Evolutionary conservation across 2,329 filamentous ascomycete genomes (phyloP).

Genomic region (Fusarium sp.): DNA sequence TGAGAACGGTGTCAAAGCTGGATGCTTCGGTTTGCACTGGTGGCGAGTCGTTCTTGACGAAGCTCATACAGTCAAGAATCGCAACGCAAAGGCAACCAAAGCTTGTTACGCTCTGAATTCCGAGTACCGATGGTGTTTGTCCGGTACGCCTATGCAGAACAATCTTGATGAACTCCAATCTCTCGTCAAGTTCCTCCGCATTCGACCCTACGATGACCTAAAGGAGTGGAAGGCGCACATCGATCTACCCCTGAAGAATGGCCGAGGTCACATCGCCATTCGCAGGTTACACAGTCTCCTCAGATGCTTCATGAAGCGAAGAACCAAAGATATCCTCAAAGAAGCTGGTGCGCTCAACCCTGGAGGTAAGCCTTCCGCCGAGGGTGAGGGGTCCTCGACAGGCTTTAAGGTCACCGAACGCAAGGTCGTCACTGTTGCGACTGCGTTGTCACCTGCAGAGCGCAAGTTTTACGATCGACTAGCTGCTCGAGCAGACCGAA

Average conservation of each 20-base stretch:
- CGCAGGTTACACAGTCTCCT: slow-evolving; percentile 85
- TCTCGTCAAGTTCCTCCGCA: slow-evolving; percentile 90
- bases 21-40: slow-evolving; percentile 94
- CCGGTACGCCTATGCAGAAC: slow-evolving; percentile 97
- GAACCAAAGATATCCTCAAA: slow-evolving; percentile 97
- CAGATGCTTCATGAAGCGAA: slow-evolving; percentile 97
- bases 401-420: slow-evolving; percentile 93
- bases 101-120: slow-evolving; percentile 87
- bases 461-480: slow-evolving; percentile 87
- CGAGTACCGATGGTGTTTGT: slow-evolving; percentile 95
- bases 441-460: slow-evolving; percentile 84
- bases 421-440: slow-evolving; percentile 84
- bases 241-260: slow-evolving; percentile 88
- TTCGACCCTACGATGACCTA: slow-evolving; percentile 90
- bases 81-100: slow-evolving; percentile 94
- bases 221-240: slow-evolving; percentile 93
- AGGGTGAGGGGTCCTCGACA: slow-evolving; percentile 67
- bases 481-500: slow-evolving; percentile 86
- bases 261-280: slow-evolving; percentile 90
- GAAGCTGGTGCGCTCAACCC: slow-evolving; percentile 84
- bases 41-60: slow-evolving; percentile 96
- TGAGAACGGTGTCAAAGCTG: slow-evolving; percentile 74
- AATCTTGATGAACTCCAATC: slow-evolving; percentile 97
- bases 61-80: slow-evolving; percentile 98
- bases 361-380: slow-evolving; percentile 72